Conservation (phyloP, 2,329 filamentous ascomycete species). For the Escovopsis weberi region DNA sequence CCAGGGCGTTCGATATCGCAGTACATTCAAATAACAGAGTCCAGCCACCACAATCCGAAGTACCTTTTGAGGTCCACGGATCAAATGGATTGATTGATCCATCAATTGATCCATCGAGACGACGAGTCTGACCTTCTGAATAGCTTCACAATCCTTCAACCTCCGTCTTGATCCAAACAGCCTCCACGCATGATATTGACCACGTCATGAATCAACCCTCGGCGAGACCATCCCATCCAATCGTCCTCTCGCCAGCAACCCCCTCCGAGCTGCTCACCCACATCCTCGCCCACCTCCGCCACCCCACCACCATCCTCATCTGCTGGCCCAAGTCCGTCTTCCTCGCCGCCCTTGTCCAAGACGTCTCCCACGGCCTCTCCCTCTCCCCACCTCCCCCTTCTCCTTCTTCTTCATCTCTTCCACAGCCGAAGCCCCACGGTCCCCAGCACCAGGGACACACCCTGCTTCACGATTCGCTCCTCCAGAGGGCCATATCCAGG, state of each 20-base stretch:
- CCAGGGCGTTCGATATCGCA: no score
- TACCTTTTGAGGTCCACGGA: no score
- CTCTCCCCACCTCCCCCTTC: background rate
- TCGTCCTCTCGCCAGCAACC: conserved; percentile 36
- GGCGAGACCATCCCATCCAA: conserved; percentile 10
- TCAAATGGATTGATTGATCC: no score
- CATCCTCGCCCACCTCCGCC: conserved; percentile 39
- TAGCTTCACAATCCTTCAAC: no score
- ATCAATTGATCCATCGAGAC: no score
- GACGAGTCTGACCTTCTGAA: no score
- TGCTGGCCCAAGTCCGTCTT: conserved; percentile 54
- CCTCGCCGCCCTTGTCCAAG: conserved; percentile 38
- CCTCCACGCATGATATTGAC: no score
- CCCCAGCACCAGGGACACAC: background rate
- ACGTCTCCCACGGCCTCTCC: conserved; percentile 21
- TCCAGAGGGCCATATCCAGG: conserved; percentile 52
- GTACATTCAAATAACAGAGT: no score
- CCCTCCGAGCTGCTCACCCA: conserved; percentile 50
- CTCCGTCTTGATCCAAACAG: no score
- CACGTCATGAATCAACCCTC: no score
- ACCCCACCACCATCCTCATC: conserved; percentile 54
- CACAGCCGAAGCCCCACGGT: background rate
- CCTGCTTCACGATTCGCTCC: conserved; percentile 50
- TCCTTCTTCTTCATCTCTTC: no score
- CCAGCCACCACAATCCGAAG: no score